Evolutionary conservation across 345 rosid species (phyloP).

Genomic region (Populus alba): DNA sequence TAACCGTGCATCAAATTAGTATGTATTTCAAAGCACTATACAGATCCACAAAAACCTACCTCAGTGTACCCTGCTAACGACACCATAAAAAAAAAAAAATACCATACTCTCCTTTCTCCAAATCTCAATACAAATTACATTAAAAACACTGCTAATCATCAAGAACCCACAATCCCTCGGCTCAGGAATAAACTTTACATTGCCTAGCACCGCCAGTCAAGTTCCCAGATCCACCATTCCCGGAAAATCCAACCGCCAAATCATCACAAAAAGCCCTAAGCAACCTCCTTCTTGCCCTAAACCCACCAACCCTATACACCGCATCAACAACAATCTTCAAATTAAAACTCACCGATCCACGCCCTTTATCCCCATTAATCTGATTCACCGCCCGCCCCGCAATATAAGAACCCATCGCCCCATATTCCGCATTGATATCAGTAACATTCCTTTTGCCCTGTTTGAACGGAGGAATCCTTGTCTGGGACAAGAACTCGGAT

Average conservation of each 20-base stretch:
- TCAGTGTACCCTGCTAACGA: neutral
- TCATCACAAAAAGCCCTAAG: conserved; percentile 46
- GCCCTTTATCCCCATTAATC: conserved; percentile 39
- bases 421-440: conserved; percentile 29
- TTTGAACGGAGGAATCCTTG: conserved; percentile 54
- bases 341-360: conserved; percentile 45
- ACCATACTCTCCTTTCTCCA: neutral
- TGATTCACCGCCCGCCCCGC: conserved; percentile 18
- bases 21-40: neutral
- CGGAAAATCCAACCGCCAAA: conserved; percentile 37
- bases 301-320: conserved; percentile 46
- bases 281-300: conserved; percentile 44
- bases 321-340: conserved; percentile 41
- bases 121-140: neutral
- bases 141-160: neutral
- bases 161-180: neutral
- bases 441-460: conserved; percentile 50
- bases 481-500: conserved; percentile 31
- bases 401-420: conserved; percentile 44
- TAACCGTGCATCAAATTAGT: neutral
- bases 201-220: conserved; percentile 40
- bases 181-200: conserved; percentile 39
- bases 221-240: conserved; percentile 51
- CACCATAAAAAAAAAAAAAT: too few relatives aligned
- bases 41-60: neutral